phyloP scores from a whole-genome alignment of 805 yeast species.

The Teunomyces lycoperdinae region DNA sequence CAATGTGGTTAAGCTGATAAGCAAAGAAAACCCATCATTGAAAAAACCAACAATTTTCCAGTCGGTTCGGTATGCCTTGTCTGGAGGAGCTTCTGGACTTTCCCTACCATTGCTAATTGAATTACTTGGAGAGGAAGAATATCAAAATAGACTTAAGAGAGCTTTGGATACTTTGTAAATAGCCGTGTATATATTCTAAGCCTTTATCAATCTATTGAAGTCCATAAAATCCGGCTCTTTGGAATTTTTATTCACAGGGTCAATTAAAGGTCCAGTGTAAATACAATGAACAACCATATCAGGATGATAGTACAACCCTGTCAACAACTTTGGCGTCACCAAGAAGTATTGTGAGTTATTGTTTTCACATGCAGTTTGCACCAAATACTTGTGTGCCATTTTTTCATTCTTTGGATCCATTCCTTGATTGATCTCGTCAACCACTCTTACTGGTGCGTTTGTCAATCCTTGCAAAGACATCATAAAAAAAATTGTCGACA shows the following conservation, averaged over 20 bases:
- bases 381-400: conserved; percentile 80
- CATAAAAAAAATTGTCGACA: conserved; percentile 85
- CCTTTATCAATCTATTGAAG: conserved; percentile 17
- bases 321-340: conserved; percentile 87
- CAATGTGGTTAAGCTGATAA: conserved; percentile 9
- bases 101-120: conserved; percentile 57
- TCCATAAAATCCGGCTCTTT: conserved; percentile 29
- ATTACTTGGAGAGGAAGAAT: conserved; percentile 48
- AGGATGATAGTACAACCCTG: conserved; percentile 71
- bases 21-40: conserved; percentile 3
- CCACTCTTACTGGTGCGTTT: conserved; percentile 87
- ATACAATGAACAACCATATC: conserved; percentile 87
- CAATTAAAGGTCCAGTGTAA: conserved; percentile 37
- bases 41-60: conserved; percentile 49
- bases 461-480: conserved; percentile 89
- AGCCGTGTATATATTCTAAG: conserved; percentile 3
- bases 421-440: conserved; percentile 98
- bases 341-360: conserved; percentile 78
- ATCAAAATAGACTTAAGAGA: conserved; percentile 20
- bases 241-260: conserved; percentile 14
- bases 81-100: conserved; percentile 70
- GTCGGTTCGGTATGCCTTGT: conserved; percentile 61
- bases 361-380: conserved; percentile 67
- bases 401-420: conserved; percentile 95
- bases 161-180: conserved; percentile 1